phyloP scores from a whole-genome alignment of 2,329 filamentous ascomycete species.

The Pseudocercospora vitis region DNA sequence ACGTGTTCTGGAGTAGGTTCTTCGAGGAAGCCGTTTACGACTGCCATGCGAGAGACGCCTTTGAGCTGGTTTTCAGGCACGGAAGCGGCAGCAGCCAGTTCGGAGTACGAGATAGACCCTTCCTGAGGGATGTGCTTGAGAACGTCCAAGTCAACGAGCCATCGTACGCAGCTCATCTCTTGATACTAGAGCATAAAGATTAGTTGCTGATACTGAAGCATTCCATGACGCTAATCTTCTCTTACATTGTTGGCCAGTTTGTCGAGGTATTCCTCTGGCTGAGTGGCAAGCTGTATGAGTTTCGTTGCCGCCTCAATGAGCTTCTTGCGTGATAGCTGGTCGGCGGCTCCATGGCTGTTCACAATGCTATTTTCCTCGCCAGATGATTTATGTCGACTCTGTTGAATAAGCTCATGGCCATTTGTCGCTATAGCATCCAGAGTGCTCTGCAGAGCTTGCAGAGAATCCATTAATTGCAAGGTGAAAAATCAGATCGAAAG shows the following conservation, averaged over 20 bases:
- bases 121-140: slow-evolving; percentile 20
- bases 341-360: neutral
- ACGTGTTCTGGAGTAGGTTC: slow-evolving; percentile 22
- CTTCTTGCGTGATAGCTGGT: slow-evolving; percentile 12
- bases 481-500: neutral
- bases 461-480: slow-evolving; percentile 5
- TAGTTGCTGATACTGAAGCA: neutral
- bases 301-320: slow-evolving; percentile 24
- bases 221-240: neutral
- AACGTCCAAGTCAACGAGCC: slow-evolving; percentile 25
- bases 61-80: slow-evolving; percentile 24
- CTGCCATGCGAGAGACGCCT: slow-evolving; percentile 28
- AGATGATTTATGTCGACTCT: neutral
- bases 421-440: slow-evolving; percentile 10
- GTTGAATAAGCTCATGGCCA: slow-evolving; percentile 7
- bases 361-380: neutral
- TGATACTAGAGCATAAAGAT: slow-evolving; percentile 21
- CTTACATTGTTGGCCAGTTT: slow-evolving; percentile 23
- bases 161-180: slow-evolving; percentile 25
- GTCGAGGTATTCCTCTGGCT: slow-evolving; percentile 25
- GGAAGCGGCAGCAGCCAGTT: slow-evolving; percentile 14
- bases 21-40: slow-evolving; percentile 21
- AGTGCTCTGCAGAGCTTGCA: slow-evolving; percentile 10
- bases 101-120: slow-evolving; percentile 12
- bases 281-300: slow-evolving; percentile 22